These are phyloP conservation scores for Trichoderma asperelloides DNA, from an alignment of 495 filamentous ascomycete genomes.

Conservation along the genomic window DNA sequence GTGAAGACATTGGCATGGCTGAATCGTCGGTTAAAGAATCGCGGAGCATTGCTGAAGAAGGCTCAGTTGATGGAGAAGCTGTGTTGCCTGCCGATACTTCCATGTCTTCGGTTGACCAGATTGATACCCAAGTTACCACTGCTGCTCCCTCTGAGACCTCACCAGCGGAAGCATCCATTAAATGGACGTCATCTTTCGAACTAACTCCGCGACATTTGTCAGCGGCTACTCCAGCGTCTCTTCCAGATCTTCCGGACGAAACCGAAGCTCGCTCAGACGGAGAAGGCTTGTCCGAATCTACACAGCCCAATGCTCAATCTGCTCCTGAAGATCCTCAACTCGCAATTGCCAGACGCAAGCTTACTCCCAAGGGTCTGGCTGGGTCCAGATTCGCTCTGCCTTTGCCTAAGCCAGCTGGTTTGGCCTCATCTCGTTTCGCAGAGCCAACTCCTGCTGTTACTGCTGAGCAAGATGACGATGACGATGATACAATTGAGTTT, in stretches of 20 bases:
- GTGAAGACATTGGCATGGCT: constrained; percentile 18
- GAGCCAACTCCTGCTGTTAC: constrained; percentile 17
- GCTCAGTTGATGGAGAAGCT: constrained; percentile 32
- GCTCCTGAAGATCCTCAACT: constrained; percentile 48
- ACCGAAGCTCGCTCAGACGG: constrained; percentile 29
- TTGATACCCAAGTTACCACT: constrained; percentile 30
- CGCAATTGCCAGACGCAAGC: constrained; percentile 46
- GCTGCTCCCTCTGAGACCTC: constrained; percentile 29
- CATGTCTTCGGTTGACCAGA: constrained; percentile 37
- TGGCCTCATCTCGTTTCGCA: constrained; percentile 11
- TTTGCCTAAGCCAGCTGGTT: background rate
- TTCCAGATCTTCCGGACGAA: constrained; percentile 32
- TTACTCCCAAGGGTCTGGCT: constrained; percentile 6
- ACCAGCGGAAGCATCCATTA: constrained; percentile 26
- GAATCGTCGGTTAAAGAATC: constrained; percentile 15
- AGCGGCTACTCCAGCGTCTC: background rate
- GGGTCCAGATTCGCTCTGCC: constrained; percentile 1
- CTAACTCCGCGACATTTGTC: background rate
- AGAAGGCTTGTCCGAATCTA: constrained; percentile 29
- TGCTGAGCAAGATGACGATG: constrained; percentile 7
- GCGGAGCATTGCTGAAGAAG: constrained; percentile 20
- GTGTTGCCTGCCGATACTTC: constrained; percentile 31
- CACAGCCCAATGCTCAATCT: constrained; percentile 51
- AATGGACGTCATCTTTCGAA: constrained; percentile 34
- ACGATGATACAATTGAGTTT: background rate